These are phyloP conservation scores for Xylaria intraflava DNA, from an alignment of 495 filamentous ascomycete genomes.

Conservation along the genomic window DNA sequence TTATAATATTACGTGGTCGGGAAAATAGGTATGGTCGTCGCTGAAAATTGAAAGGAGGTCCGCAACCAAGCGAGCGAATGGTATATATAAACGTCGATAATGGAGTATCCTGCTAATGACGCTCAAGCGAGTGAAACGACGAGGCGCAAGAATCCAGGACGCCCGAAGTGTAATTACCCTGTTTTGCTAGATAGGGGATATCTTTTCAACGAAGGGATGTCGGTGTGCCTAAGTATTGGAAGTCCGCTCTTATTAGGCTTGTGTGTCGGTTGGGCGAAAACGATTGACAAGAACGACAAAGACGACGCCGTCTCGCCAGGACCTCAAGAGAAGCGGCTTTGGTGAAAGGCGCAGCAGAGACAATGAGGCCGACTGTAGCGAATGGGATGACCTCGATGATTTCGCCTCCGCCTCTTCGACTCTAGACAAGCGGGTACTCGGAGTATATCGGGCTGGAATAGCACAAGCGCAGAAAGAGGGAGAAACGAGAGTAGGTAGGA, in stretches of 20 bases:
- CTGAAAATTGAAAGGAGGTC: background rate
- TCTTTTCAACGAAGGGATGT: conserved; percentile 1
- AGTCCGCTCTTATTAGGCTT: background rate
- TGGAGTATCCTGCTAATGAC: too few relatives aligned
- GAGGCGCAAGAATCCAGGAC: background rate
- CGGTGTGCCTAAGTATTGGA: background rate
- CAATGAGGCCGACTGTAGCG: background rate
- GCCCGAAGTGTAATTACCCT: background rate
- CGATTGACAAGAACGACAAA: conserved; percentile 2
- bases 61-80: background rate
- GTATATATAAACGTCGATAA: conserved; percentile 5
- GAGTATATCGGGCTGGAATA: background rate
- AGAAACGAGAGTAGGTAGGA: background rate
- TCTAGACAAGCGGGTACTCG: too few relatives aligned
- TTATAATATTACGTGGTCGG: conserved; percentile 8
- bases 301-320: background rate
- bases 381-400: too few relatives aligned
- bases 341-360: too few relatives aligned
- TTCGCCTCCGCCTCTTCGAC: too few relatives aligned
- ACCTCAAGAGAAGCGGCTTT: too few relatives aligned
- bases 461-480: background rate
- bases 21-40: background rate
- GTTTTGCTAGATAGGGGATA: too few relatives aligned
- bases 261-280: conserved; percentile 1
- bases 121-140: background rate